phyloP scores from a whole-genome alignment of 352 stramenopile species.

The Phytophthora hibernalis region DNA sequence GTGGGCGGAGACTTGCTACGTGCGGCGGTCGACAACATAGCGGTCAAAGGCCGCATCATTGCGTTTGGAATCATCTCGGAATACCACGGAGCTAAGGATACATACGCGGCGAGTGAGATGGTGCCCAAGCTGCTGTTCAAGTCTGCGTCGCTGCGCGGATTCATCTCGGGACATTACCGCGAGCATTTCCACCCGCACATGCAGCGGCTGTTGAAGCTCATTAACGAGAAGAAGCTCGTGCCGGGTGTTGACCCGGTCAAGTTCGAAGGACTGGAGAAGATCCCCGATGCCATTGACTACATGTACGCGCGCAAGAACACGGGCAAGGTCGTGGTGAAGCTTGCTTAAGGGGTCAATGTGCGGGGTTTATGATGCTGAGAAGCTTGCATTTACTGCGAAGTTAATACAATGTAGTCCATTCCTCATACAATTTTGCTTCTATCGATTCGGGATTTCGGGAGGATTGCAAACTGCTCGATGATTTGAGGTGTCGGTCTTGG shows the following conservation, averaged over 20 bases:
- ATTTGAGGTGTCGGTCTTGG: too few species aligned
- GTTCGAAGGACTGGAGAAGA: conserved; percentile 57
- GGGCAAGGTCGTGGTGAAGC: conserved; percentile 83
- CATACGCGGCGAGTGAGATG: conserved; percentile 32
- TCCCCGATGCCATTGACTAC: conserved; percentile 67
- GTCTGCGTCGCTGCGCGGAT: conserved; percentile 53
- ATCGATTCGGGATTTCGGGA: too few species aligned
- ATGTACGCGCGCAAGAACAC: conserved; percentile 76
- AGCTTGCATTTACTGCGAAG: too few species aligned
- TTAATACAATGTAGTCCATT: too few species aligned
- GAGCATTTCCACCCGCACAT: conserved; percentile 50
- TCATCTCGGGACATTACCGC: conserved; percentile 46
- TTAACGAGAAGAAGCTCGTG: conserved; percentile 54
- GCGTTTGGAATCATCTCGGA: conserved; percentile 62
- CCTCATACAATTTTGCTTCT: too few species aligned
- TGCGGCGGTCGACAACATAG: conserved; percentile 52
- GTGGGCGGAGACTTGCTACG: conserved; percentile 58
- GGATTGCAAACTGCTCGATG: too few species aligned
- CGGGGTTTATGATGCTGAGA: neutral
- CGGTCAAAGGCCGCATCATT: conserved; percentile 57
- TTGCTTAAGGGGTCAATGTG: conserved; percentile 29
- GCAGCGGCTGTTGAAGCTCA: conserved; percentile 47
- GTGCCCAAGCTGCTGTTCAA: conserved; percentile 35
- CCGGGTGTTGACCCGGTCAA: conserved; percentile 49
- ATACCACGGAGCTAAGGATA: conserved; percentile 36